Base-by-base conservation (phyloP, 1,139 yeast species). In the Kodamaea alishanica region DNA sequence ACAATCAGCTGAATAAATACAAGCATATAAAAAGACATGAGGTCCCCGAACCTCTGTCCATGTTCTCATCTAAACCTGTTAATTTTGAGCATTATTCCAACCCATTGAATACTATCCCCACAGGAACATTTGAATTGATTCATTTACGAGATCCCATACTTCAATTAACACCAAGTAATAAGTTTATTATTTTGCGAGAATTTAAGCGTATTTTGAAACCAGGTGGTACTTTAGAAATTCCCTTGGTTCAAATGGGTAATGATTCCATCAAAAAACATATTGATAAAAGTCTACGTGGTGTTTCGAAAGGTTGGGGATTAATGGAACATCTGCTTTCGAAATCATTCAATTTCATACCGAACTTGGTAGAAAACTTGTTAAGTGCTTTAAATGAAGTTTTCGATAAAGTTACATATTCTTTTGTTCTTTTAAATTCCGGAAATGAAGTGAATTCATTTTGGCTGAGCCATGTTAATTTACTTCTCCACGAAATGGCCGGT, bases 141-240 rank as follows among this genome's bases (percentile, higher is more conserved):
- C 74, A 67, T 34, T 52, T 61, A 24, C 52, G 72, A 28, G 77
- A 71, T 43, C 49, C 69, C 22, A 44, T 56, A 7, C 49, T 63
- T 7, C 73, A 70, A 43, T 41, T 67, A 6, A 60, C 63, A 3
- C 47, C 51, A 20, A 31, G 46, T 1, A 68, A 65, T 40, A 55
- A 54, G 40, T 53, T 45, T 24, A 54, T 59, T 0, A 44, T 67
- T 3, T 38, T 70, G 4, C 36, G 46, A 3, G 72, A 70, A 44
- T 68, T 69, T 39, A 46, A 61, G 41, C 52, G 77, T 37, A 56
- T 70, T 15, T 55, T 71, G 37, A 62, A 61, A 40, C 52, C 47
- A 2, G 74, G 66, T 1, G 77, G 75, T 1, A 38, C 49, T 1
- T 38, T 70, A 4, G 73, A 69, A 39, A 39, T 63, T 6, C 71